phyloP scores from a whole-genome alignment of 139 green algal genomes.

The Chlamydomonas incerta region DNA sequence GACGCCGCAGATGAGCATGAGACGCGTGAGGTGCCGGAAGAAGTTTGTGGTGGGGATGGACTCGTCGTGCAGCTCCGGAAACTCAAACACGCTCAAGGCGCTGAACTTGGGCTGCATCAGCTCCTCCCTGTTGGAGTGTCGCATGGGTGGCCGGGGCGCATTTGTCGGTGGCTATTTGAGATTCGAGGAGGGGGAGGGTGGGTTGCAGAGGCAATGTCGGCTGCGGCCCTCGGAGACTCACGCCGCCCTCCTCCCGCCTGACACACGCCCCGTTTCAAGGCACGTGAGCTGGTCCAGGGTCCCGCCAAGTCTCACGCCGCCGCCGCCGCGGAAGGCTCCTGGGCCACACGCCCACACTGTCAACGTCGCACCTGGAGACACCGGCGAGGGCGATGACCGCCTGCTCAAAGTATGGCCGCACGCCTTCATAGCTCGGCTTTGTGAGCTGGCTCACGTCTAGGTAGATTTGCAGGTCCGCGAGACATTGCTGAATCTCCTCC shows the following conservation, averaged over 20 bases:
- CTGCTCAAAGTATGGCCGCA: conserved; percentile 82
- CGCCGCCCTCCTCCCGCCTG: too few species aligned
- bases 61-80: conserved; percentile 95
- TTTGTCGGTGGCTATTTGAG: too few species aligned
- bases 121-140: conserved; percentile 75
- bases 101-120: conserved; percentile 89
- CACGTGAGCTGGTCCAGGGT: too few species aligned
- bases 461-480: conserved; percentile 86
- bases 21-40: conserved; percentile 67
- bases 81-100: conserved; percentile 89
- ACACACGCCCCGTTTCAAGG: too few species aligned
- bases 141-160: too few species aligned
- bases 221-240: too few species aligned
- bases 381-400: conserved; percentile 82
- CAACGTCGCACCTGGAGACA: conserved; percentile 73
- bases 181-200: too few species aligned
- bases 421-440: conserved; percentile 85
- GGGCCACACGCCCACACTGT: too few species aligned
- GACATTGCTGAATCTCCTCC: conserved; percentile 84
- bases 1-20: conserved; percentile 83
- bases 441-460: conserved; percentile 72
- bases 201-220: too few species aligned
- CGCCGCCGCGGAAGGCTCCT: too few species aligned
- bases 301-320: too few species aligned
- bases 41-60: conserved; percentile 88